Base-by-base conservation (phyloP, 192 early-diverging fungal species). In the Rhizophagus clarus region DNA sequence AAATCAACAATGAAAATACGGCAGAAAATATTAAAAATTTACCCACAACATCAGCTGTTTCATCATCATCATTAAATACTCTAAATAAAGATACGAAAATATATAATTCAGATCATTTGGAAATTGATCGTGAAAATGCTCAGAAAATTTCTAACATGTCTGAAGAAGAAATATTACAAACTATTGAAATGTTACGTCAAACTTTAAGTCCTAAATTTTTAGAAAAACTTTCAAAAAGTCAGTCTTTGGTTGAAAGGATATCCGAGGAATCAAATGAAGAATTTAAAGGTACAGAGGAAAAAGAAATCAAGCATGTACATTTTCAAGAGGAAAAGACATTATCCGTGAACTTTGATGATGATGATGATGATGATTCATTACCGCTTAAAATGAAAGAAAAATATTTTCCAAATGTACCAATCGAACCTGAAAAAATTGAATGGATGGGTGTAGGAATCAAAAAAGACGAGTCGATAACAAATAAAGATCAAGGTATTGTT, bases 171-270 rank as follows among this genome's bases (percentile, higher is more conserved):
- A 93, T 96, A 29, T 74, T 86, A 4, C 88, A 91, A 71, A 93
- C 94, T 10, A 88, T 89, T 9, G 85, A 82, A 20, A 92, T 95
- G 69, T 89, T 98, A 28, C 79, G 88, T 67, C 81, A 83, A 1
- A 88, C 88, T 37, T 75, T 97, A 29, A 90, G 91, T 71, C 89
- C 90, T 14, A 88, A 87, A 15, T 82, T 92, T 1, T 84, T 97
- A 40, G 83, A 91, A 79, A 89, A 91, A 71, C 81, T 97, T 0
- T 79, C 87, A 82, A 84, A 82, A 26, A 79, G 85, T 34, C 81
- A 67, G 22, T 47, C 78, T 20, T 64, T 76, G 32, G 69, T 72
- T 0, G 61, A 74, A 77, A 67, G 61, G 80, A 81, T 81, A 67
- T 84, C 49, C 51, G 83, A 62, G 45, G 83, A 32, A 80, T 81